Percentiles rank a stretch among this genome's conserved stretches.
These are phyloP conservation scores for Aspergillus uvarum DNA, from an alignment of 2,329 filamentous ascomycete species.

Conservation along the genomic window DNA sequence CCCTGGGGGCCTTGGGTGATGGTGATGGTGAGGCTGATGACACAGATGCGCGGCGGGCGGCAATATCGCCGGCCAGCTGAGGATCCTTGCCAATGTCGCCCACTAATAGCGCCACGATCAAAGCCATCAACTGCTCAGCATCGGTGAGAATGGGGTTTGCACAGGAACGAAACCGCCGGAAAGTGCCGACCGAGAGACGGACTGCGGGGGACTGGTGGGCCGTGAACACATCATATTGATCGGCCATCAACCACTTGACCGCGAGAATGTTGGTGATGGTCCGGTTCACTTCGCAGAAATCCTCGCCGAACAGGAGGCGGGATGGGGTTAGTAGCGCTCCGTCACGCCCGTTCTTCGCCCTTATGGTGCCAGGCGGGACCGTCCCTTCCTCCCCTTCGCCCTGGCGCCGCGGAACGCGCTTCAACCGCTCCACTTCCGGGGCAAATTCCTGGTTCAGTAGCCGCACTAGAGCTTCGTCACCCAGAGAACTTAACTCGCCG, in stretches of 20 bases:
- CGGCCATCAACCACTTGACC: slow-evolving; percentile 38
- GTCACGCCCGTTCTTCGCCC: no score
- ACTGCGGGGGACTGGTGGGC: slow-evolving; percentile 24
- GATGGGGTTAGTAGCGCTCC: slow-evolving; percentile 6
- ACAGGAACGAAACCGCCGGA: slow-evolving; percentile 25
- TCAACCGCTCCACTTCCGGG: no score
- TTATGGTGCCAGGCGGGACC: no score
- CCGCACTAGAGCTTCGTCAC: no score
- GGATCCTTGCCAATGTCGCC: slow-evolving; percentile 45
- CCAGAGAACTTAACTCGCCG: no score
- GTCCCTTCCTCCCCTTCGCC: no score
- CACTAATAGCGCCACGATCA: slow-evolving; percentile 38
- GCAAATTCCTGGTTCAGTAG: no score
- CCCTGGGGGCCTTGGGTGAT: not conserved
- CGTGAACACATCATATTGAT: slow-evolving; percentile 37
- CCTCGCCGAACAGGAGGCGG: slow-evolving; percentile 11
- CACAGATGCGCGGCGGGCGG: not conserved
- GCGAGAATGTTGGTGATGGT: slow-evolving; percentile 39
- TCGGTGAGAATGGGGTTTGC: slow-evolving; percentile 5
- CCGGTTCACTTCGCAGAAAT: slow-evolving; percentile 42
- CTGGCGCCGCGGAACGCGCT: no score
- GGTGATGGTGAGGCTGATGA: no score
- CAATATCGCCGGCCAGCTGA: not conserved
- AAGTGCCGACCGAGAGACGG: slow-evolving; percentile 30
- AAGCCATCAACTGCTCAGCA: slow-evolving; percentile 27